Evolutionary conservation across 2,329 filamentous ascomycete species (phyloP).

Genomic region (Trichoderma afroharzianum): DNA sequence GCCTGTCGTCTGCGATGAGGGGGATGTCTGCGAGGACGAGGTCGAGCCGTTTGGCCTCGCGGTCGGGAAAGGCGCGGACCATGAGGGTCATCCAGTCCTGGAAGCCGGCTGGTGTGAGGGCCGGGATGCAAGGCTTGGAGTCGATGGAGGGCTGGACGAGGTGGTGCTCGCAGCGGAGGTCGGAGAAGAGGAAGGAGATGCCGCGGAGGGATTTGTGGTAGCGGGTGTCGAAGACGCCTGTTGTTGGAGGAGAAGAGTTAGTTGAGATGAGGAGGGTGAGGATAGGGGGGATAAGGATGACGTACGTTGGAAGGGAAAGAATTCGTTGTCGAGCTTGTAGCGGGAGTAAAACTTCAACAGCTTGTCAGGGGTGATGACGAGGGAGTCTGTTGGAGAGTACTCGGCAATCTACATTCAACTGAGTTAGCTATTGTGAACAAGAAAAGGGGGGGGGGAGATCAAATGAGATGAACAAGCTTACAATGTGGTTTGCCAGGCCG

Average conservation of each 20-base stretch:
- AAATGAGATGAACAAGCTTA: too few relatives aligned
- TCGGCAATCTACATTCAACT: constrained; percentile 29
- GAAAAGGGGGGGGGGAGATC: too few relatives aligned
- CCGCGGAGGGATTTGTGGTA: constrained; percentile 26
- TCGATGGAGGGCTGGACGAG: constrained; percentile 54
- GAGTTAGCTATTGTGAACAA: background rate
- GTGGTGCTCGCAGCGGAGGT: constrained; percentile 58
- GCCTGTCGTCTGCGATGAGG: constrained; percentile 46
- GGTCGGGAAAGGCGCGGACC: constrained; percentile 71
- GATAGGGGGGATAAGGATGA: too few relatives aligned
- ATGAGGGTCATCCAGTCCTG: constrained; percentile 68
- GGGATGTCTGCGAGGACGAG: constrained; percentile 67
- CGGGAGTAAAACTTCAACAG: constrained; percentile 69
- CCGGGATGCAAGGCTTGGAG: constrained; percentile 57
- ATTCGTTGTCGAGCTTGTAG: constrained; percentile 61
- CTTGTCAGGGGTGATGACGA: constrained; percentile 74
- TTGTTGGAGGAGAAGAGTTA: background rate
- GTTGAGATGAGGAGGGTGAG: background rate
- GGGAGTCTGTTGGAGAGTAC: constrained; percentile 29
- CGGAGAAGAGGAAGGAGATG: constrained; percentile 49
- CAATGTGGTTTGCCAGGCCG: constrained; percentile 71
- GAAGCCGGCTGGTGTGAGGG: constrained; percentile 65
- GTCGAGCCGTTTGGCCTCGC: constrained; percentile 67
- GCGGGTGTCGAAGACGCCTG: constrained; percentile 51
- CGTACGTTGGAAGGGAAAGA: constrained; percentile 65